A percentile compares a stretch with the other conserved stretches of the same genome.
Evolutionary conservation across 2,329 filamentous ascomycete genomes (phyloP).

Genomic region (Pseudogymnoascus sp.): DNA sequence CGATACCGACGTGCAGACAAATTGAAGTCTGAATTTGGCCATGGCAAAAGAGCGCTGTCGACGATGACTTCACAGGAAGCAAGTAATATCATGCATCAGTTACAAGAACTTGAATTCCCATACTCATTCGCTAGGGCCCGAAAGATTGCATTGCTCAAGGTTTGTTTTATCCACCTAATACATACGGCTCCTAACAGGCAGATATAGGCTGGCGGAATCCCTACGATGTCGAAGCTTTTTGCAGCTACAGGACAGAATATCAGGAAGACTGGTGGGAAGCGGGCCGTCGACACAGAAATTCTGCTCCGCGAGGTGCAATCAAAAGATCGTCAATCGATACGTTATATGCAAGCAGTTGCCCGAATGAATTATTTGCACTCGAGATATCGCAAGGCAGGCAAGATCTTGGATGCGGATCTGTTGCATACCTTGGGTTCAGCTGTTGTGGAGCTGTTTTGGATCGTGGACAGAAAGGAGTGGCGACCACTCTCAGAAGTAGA

Average conservation of each 20-base stretch:
- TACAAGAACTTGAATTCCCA: constrained; percentile 30
- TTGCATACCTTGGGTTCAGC: constrained; percentile 19
- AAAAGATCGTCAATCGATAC: constrained; percentile 15
- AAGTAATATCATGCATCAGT: constrained; percentile 22
- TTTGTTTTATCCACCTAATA: constrained; percentile 21
- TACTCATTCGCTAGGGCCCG: constrained; percentile 24
- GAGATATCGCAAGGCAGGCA: constrained; percentile 20
- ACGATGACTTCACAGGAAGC: constrained; percentile 29
- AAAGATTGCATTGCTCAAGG: constrained; percentile 19
- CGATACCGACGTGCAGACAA: constrained; percentile 16
- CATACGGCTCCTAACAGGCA: neutral
- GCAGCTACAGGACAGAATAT: constrained; percentile 19
- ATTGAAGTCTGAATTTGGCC: constrained; percentile 14
- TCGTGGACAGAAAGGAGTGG: constrained; percentile 22
- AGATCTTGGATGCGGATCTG: constrained; percentile 19
- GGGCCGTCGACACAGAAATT: constrained; percentile 23
- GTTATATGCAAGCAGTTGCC: constrained; percentile 19
- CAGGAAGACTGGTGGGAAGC: constrained; percentile 18
- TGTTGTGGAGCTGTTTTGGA: constrained; percentile 18
- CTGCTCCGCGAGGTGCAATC: constrained; percentile 22
- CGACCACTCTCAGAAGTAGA: constrained; percentile 23
- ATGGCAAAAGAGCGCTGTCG: constrained; percentile 19
- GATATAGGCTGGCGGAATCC: constrained; percentile 18
- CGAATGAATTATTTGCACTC: constrained; percentile 21
- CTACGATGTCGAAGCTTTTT: constrained; percentile 21